phyloP scores from a whole-genome alignment of 805 yeast species.

The Kazachstania bromeliacearum region DNA sequence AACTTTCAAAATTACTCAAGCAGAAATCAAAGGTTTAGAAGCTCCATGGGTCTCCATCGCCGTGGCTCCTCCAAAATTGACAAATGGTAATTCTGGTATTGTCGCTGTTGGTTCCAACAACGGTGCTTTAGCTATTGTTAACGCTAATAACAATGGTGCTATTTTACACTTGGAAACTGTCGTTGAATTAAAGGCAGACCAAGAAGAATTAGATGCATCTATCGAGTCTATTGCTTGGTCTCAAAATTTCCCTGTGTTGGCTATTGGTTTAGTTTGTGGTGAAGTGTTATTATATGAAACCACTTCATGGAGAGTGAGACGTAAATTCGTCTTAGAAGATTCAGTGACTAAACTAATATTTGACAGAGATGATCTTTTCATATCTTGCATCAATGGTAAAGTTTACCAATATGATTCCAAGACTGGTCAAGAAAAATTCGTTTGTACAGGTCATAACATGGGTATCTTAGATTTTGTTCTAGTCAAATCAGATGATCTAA shows the following conservation, averaged over 20 bases:
- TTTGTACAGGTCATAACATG: constrained; percentile 86
- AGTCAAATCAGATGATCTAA: constrained; percentile 35
- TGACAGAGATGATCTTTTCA: constrained; percentile 48
- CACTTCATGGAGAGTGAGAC: constrained; percentile 78
- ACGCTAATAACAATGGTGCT: constrained; percentile 57
- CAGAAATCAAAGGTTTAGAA: constrained; percentile 59
- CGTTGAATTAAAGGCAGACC: constrained; percentile 45
- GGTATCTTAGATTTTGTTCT: constrained; percentile 82
- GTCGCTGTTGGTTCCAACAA: constrained; percentile 82
- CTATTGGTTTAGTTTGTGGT: constrained; percentile 86
- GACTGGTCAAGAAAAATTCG: constrained; percentile 68
- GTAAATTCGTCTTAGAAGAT: constrained; percentile 59
- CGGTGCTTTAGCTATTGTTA: constrained; percentile 74
- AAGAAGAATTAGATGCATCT: constrained; percentile 55
- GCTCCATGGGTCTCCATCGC: constrained; percentile 85
- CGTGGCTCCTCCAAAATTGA: constrained; percentile 25
- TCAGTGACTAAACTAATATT: constrained; percentile 77
- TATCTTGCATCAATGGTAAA: constrained; percentile 75
- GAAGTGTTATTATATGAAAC: constrained; percentile 75
- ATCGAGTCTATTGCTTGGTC: constrained; percentile 83
- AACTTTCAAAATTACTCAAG: constrained; percentile 54
- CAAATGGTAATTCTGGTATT: constrained; percentile 41
- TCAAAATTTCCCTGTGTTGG: constrained; percentile 52
- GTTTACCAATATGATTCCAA: constrained; percentile 84
- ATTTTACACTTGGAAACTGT: constrained; percentile 58